Percentiles rank a stretch among this genome's conserved stretches.
These are phyloP conservation scores for Kazachstania taianensis DNA, from an alignment of 805 yeast species.

Conservation along the genomic window DNA sequence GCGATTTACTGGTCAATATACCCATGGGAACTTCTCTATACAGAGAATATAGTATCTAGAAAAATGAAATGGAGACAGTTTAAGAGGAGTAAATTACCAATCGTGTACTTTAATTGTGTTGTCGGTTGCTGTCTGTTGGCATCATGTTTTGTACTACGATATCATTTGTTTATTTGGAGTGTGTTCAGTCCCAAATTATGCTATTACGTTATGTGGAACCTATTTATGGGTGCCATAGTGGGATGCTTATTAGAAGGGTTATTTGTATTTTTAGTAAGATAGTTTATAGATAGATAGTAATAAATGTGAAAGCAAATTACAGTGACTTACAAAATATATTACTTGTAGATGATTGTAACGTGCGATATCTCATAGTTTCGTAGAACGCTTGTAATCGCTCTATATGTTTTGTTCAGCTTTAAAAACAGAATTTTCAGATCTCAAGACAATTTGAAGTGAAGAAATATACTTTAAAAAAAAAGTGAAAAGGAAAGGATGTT, in stretches of 20 bases:
- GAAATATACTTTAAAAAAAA: too few relatives aligned
- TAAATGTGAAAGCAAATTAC: too few relatives aligned
- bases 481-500: too few relatives aligned
- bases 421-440: too few relatives aligned
- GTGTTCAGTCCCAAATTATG: constrained; percentile 90
- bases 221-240: constrained; percentile 37
- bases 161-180: constrained; percentile 93
- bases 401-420: too few relatives aligned
- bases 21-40: constrained; percentile 16
- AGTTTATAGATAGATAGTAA: not conserved
- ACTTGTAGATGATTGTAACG: too few relatives aligned
- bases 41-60: constrained; percentile 9
- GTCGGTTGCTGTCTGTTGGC: constrained; percentile 48
- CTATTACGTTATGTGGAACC: constrained; percentile 68
- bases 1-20: constrained; percentile 69
- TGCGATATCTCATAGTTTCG: too few relatives aligned
- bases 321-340: too few relatives aligned
- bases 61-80: constrained; percentile 12
- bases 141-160: constrained; percentile 66
- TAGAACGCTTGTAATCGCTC: too few relatives aligned
- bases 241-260: constrained; percentile 26
- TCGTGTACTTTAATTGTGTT: constrained; percentile 47
- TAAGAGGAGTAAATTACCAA: constrained; percentile 12
- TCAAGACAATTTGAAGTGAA: too few relatives aligned
- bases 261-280: not conserved